phyloP scores from a whole-genome alignment of 352 stramenopile genomes.

The Phytophthora fragariaefolia region DNA sequence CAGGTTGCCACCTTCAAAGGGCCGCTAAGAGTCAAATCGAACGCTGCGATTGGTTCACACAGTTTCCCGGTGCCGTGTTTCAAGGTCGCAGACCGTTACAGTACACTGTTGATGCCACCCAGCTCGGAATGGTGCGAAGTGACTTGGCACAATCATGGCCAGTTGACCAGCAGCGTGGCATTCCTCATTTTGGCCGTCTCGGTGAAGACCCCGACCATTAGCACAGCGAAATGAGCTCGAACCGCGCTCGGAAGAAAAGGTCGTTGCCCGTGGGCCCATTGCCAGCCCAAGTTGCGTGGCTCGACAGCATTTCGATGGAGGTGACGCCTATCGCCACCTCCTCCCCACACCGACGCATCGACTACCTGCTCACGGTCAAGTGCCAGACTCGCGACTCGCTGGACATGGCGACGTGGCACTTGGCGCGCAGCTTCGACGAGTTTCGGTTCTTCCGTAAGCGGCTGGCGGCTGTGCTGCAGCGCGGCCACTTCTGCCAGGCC shows the following conservation, averaged over 20 bases:
- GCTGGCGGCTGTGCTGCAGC: conserved; percentile 29
- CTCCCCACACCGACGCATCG: conserved; percentile 24
- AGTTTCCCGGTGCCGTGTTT: neutral
- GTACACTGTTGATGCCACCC: conserved; percentile 20
- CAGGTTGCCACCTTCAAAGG: neutral
- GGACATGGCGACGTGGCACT: conserved; percentile 38
- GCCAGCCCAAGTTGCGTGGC: conserved; percentile 37
- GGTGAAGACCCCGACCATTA: neutral
- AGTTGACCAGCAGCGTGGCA: neutral
- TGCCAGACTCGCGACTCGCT: conserved; percentile 14
- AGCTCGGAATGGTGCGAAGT: conserved; percentile 11
- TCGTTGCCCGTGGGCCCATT: conserved; percentile 20
- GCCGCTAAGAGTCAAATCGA: neutral
- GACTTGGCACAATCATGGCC: conserved; percentile 7
- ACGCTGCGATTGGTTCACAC: neutral
- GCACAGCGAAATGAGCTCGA: conserved; percentile 20
- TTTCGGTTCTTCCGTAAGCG: conserved; percentile 50
- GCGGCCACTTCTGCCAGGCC: conserved; percentile 43
- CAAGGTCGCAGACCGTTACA: neutral
- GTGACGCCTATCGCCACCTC: conserved; percentile 30
- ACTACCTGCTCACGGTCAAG: conserved; percentile 42
- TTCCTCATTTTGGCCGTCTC: conserved; percentile 27
- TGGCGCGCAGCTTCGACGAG: conserved; percentile 52
- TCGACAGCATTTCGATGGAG: conserved; percentile 36
- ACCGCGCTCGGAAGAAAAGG: conserved; percentile 31